A percentile compares a stretch with the other conserved stretches of the same genome.
phyloP scores from a whole-genome alignment of 345 rosid species.

The Eucalyptus curtisii region DNA sequence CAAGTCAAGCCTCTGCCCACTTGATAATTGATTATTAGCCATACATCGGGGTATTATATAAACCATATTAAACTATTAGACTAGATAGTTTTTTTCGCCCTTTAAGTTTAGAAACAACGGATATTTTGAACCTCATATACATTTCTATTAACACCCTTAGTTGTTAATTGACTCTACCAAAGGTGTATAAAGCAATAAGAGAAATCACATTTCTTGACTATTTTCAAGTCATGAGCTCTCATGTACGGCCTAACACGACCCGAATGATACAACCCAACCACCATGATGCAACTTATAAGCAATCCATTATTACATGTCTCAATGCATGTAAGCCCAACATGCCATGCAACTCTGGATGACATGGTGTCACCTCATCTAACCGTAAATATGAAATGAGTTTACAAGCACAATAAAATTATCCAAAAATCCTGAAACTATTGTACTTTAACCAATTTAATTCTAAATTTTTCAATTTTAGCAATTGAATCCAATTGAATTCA shows the following conservation, averaged over 20 bases:
- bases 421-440: accelerated
- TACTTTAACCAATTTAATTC: accelerated
- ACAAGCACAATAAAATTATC: too few relatives aligned
- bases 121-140: neutral
- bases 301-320: neutral
- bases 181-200: neutral
- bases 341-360: neutral
- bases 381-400: neutral
- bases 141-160: neutral
- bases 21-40: neutral
- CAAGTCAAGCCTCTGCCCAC: neutral
- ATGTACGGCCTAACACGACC: neutral
- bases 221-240: neutral
- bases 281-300: neutral
- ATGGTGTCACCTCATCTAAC: neutral
- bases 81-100: neutral
- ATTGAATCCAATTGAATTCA: too few relatives aligned
- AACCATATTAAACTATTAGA: neutral
- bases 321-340: neutral
- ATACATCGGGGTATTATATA: neutral
- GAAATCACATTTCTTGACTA: neutral
- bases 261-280: neutral
- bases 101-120: neutral
- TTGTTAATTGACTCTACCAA: neutral
- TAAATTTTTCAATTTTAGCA: too few relatives aligned